Conservation (phyloP, 164 flowering plant genomes). For the Chloranthus sessilifolius region DNA sequence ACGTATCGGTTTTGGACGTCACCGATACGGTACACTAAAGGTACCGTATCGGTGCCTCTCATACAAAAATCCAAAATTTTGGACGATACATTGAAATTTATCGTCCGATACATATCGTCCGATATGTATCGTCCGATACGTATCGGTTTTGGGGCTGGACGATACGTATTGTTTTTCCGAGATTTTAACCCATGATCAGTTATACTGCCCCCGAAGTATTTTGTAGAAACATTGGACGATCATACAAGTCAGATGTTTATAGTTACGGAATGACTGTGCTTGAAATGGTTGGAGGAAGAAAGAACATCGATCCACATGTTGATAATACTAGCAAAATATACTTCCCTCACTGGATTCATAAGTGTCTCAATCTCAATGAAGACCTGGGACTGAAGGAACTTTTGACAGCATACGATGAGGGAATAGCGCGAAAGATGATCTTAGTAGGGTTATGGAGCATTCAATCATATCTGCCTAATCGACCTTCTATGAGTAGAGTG, state of each 20-base stretch:
- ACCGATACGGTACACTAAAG: too few species aligned
- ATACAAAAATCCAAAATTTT: too few species aligned
- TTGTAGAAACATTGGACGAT: conserved; percentile 7
- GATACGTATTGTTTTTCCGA: too few species aligned
- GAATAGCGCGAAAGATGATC: not conserved
- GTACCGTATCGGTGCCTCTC: too few species aligned
- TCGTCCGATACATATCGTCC: too few species aligned
- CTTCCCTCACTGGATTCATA: conserved; percentile 9
- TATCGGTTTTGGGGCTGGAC: too few species aligned
- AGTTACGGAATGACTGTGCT: conserved; percentile 10
- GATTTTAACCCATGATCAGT: too few species aligned
- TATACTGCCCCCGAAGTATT: conserved; percentile 11
- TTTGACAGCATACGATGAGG: not conserved
- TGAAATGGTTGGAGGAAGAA: conserved; percentile 10
- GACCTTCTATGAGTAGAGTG: conserved; percentile 6
- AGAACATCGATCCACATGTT: not conserved
- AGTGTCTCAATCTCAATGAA: not conserved
- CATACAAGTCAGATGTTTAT: conserved; percentile 6
- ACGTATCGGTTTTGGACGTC: too few species aligned
- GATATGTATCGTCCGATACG: too few species aligned
- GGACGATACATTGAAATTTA: too few species aligned
- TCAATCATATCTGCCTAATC: conserved; percentile 1
- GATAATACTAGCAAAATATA: conserved; percentile 2
- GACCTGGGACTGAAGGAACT: not conserved
- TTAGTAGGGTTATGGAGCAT: conserved; percentile 2